phyloP scores from a whole-genome alignment of 352 stramenopile species.

The Phytophthora pini region DNA sequence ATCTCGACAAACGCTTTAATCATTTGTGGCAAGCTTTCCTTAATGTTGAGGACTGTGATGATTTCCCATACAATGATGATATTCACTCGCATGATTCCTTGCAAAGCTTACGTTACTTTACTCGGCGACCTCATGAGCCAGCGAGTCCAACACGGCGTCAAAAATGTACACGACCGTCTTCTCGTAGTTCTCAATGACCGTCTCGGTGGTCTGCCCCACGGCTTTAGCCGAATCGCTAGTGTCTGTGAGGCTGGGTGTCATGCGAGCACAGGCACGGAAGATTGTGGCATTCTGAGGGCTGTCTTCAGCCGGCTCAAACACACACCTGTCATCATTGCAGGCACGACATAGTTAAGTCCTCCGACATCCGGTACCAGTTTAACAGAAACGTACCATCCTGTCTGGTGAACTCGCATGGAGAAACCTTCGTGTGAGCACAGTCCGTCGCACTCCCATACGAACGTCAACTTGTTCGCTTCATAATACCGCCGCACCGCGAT shows the following conservation, averaged over 20 bases:
- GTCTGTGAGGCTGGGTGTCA: slow-evolving; percentile 42
- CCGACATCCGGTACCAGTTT: neutral
- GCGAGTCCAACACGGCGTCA: slow-evolving; percentile 38
- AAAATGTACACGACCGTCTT: slow-evolving; percentile 47
- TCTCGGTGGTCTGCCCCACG: slow-evolving; percentile 46
- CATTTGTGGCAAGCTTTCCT: too few species aligned
- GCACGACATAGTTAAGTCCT: neutral
- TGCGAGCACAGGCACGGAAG: slow-evolving; percentile 56
- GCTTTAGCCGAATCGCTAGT: slow-evolving; percentile 36
- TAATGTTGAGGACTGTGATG: too few species aligned
- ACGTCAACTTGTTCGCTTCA: slow-evolving; percentile 52
- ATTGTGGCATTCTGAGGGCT: slow-evolving; percentile 51
- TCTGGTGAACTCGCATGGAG: slow-evolving; percentile 49
- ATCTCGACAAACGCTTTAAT: too few species aligned
- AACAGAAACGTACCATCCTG: slow-evolving; percentile 50
- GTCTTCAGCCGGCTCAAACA: slow-evolving; percentile 49
- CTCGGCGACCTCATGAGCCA: slow-evolving; percentile 5
- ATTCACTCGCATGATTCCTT: too few species aligned
- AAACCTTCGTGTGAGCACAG: slow-evolving; percentile 25
- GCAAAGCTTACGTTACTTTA: neutral
- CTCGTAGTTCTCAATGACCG: slow-evolving; percentile 47
- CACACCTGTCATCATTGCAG: slow-evolving; percentile 33
- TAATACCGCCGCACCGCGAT: slow-evolving; percentile 52
- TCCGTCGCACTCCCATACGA: slow-evolving; percentile 58
- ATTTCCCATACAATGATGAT: too few species aligned